These are phyloP conservation scores for Lentinula lateritia DNA, from an alignment of 768 basidiomycete genomes.

Conservation along the genomic window DNA sequence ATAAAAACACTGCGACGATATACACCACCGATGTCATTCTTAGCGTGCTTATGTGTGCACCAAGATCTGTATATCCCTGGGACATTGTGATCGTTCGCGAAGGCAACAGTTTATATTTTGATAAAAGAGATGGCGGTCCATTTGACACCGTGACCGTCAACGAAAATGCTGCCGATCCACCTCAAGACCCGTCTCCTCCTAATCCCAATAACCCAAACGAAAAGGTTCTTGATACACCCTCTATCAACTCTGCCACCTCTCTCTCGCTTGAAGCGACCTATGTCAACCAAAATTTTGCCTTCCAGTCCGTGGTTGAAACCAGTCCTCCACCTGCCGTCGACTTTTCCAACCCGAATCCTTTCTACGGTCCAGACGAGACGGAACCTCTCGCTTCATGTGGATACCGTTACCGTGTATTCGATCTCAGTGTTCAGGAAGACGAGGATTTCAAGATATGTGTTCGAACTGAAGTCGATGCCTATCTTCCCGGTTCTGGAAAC, in stretches of 20 bases:
- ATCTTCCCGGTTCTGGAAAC: constrained; percentile 54
- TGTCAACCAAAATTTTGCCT: constrained; percentile 97
- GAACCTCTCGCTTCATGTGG: constrained; percentile 95
- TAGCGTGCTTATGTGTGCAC: constrained; percentile 92
- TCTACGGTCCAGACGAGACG: constrained; percentile 90
- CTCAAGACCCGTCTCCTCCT: constrained; percentile 72
- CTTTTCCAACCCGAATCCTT: constrained; percentile 87
- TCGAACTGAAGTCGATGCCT: constrained; percentile 95
- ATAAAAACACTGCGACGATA: constrained; percentile 76
- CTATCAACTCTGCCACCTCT: constrained; percentile 91
- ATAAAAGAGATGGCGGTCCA: constrained; percentile 96
- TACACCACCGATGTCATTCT: constrained; percentile 96
- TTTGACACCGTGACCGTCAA: constrained; percentile 98
- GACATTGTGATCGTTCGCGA: constrained; percentile 95
- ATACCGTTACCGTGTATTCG: constrained; percentile 94
- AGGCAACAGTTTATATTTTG: constrained; percentile 90
- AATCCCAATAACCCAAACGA: constrained; percentile 76
- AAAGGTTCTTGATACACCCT: constrained; percentile 66
- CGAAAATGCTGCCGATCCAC: constrained; percentile 95
- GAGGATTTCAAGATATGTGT: constrained; percentile 90
- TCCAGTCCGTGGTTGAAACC: constrained; percentile 85
- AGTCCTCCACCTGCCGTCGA: constrained; percentile 59
- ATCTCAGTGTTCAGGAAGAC: constrained; percentile 84
- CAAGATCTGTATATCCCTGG: constrained; percentile 96
- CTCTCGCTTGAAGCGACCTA: constrained; percentile 96